Percentiles rank a stretch among this genome's conserved stretches.
Evolutionary conservation across 2,329 filamentous ascomycete genomes (phyloP).

Genomic region (Kalaharituber pfeilii): DNA sequence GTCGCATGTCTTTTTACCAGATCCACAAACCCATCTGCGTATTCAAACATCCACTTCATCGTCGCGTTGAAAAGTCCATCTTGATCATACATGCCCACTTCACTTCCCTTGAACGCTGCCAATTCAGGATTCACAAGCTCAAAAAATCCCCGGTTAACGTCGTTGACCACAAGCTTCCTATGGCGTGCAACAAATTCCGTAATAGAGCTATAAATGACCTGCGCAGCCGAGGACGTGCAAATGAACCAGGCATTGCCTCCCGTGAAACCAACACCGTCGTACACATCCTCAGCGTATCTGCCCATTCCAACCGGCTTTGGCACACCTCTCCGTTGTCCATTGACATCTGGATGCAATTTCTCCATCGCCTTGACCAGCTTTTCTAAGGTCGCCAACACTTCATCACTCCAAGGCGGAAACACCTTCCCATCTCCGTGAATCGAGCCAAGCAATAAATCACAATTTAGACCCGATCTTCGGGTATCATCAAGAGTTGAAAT

Average conservation of each 20-base stretch:
- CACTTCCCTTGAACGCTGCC: background rate
- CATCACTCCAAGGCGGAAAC: constrained; percentile 27
- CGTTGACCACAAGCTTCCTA: constrained; percentile 25
- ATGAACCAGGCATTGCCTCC: constrained; percentile 49
- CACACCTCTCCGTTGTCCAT: constrained; percentile 12
- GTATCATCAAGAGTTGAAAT: constrained; percentile 49
- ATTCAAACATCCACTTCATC: constrained; percentile 24
- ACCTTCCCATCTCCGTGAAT: constrained; percentile 33
- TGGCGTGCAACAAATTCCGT: constrained; percentile 22
- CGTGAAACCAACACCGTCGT: constrained; percentile 42
- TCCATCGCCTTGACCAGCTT: constrained; percentile 27
- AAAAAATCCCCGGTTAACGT: constrained; percentile 27
- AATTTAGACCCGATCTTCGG: constrained; percentile 48
- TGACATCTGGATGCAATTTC: constrained; percentile 28
- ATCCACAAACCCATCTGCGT: constrained; percentile 30
- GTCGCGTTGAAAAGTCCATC: background rate
- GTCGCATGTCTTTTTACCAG: constrained; percentile 29
- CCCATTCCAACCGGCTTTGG: constrained; percentile 27
- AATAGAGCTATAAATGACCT: constrained; percentile 28
- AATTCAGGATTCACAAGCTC: constrained; percentile 23
- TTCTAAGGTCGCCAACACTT: constrained; percentile 25
- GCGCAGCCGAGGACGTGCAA: constrained; percentile 29
- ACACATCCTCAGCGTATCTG: constrained; percentile 34
- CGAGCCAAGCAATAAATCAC: constrained; percentile 48
- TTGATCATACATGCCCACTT: background rate